Conservation (phyloP, 345 rosid species). For the Gossypium sturtianum region DNA sequence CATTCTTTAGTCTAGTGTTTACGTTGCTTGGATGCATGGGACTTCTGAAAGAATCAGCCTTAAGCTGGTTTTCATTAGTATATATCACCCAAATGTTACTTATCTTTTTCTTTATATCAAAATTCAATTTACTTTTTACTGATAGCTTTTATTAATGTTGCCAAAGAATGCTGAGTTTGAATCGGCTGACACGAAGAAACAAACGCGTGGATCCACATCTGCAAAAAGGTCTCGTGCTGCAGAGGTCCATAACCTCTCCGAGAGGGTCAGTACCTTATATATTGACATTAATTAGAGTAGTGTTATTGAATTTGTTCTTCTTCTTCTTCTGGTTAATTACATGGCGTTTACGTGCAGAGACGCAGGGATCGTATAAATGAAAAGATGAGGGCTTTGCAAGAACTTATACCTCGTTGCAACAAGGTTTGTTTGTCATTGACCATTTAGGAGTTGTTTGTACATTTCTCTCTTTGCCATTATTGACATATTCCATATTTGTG, state of each 20-base stretch:
- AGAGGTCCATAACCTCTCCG: conserved; percentile 92
- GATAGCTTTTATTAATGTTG: not conserved
- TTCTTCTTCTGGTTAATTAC: not conserved
- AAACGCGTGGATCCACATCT: conserved; percentile 52
- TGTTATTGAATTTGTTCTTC: not conserved
- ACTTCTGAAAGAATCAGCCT: not conserved
- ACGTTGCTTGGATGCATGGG: not conserved
- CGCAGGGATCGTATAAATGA: conserved; percentile 64
- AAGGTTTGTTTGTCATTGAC: conserved; percentile 29
- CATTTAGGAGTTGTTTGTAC: not conserved
- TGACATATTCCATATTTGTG: not conserved
- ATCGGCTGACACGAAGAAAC: conserved; percentile 48
- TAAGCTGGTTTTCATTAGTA: not conserved
- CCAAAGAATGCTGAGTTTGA: conserved; percentile 57
- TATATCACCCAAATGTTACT: not conserved
- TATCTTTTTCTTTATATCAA: not conserved
- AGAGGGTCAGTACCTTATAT: conserved; percentile 55
- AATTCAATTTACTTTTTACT: not conserved
- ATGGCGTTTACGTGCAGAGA: conserved; percentile 30
- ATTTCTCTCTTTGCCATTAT: not conserved
- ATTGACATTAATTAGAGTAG: not conserved
- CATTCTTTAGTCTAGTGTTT: not conserved
- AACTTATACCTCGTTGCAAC: conserved; percentile 48
- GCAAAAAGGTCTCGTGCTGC: conserved; percentile 85
- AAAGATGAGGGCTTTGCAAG: conserved; percentile 63